A percentile compares a stretch with the other conserved stretches of the same genome.
Conservation (phyloP, 768 basidiomycete species). For the Antrodiella citrinella region DNA sequence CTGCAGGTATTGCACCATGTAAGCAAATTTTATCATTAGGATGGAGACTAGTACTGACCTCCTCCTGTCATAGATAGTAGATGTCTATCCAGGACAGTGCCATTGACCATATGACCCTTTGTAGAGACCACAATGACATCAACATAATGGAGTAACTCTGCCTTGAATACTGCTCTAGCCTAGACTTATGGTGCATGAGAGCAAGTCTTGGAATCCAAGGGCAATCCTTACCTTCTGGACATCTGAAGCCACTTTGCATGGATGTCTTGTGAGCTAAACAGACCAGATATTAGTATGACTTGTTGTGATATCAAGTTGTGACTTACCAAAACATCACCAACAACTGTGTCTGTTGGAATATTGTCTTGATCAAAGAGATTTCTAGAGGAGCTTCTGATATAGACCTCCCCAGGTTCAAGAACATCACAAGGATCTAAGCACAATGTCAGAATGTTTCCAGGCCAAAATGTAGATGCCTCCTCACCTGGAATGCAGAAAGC, state of each 20-base stretch:
- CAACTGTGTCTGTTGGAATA: conserved; percentile 36
- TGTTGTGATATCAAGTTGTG: too few relatives aligned
- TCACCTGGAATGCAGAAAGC: conserved; percentile 56
- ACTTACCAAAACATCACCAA: conserved; percentile 51
- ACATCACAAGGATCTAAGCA: conserved; percentile 42
- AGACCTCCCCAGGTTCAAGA: conserved; percentile 46
- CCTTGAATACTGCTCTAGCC: conserved; percentile 49
- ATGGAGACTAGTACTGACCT: conserved; percentile 32
- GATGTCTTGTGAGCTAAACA: conserved; percentile 53
- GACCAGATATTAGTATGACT: too few relatives aligned
- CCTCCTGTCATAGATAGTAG: conserved; percentile 58
- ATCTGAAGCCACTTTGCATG: conserved; percentile 67
- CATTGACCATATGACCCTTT: conserved; percentile 18
- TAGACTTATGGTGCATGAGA: conserved; percentile 16
- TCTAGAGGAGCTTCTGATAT: conserved; percentile 41
- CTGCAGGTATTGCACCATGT: conserved; percentile 24
- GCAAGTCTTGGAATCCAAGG: too few relatives aligned
- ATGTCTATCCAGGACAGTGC: conserved; percentile 25
- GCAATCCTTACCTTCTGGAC: conserved; percentile 52
- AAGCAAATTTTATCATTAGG: not conserved
- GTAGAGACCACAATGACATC: conserved; percentile 46
- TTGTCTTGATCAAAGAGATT: conserved; percentile 36
- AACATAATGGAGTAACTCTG: conserved; percentile 36
- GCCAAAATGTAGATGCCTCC: too few relatives aligned
- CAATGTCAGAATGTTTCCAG: not conserved